phyloP scores from a whole-genome alignment of 345 rosid genomes.

The Salix viminalis region DNA sequence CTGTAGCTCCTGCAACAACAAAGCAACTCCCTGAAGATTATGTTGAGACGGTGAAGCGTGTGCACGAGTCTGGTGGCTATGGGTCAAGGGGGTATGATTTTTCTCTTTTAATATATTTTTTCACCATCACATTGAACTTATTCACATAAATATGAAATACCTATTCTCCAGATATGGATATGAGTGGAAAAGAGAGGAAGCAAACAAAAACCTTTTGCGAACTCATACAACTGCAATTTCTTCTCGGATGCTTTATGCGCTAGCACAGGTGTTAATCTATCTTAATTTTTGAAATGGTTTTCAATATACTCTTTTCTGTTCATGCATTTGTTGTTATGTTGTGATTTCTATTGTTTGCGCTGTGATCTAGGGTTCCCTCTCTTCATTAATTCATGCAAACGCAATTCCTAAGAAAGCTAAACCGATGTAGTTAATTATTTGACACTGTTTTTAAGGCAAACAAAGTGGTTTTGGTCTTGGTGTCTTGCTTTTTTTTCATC shows the following conservation, averaged over 20 bases:
- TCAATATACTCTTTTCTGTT: neutral
- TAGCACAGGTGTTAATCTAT: slow-evolving; percentile 58
- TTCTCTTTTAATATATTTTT: neutral
- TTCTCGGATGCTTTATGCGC: slow-evolving; percentile 78
- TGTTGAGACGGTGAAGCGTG: slow-evolving; percentile 66
- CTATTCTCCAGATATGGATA: slow-evolving; percentile 52
- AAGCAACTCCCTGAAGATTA: slow-evolving; percentile 78
- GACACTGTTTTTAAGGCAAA: neutral
- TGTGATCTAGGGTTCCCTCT: neutral
- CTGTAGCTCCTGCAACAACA: slow-evolving; percentile 76
- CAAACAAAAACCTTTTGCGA: slow-evolving; percentile 85
- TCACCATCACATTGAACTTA: neutral
- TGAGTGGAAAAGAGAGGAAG: slow-evolving; percentile 97
- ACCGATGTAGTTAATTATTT: neutral
- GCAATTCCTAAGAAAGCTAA: neutral
- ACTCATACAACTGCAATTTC: slow-evolving; percentile 97
- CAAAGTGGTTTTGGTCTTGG: neutral
- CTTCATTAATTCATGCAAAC: neutral
- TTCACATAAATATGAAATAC: neutral
- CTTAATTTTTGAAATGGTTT: slow-evolving; percentile 2
- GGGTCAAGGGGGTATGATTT: slow-evolving; percentile 76
- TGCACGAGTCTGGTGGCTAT: slow-evolving; percentile 88
- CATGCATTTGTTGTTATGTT: neutral
- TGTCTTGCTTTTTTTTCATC: neutral
- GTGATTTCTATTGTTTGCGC: neutral